Conservation (phyloP, 192 early-diverging fungal genomes). For the Umbelopsis isabellina region DNA sequence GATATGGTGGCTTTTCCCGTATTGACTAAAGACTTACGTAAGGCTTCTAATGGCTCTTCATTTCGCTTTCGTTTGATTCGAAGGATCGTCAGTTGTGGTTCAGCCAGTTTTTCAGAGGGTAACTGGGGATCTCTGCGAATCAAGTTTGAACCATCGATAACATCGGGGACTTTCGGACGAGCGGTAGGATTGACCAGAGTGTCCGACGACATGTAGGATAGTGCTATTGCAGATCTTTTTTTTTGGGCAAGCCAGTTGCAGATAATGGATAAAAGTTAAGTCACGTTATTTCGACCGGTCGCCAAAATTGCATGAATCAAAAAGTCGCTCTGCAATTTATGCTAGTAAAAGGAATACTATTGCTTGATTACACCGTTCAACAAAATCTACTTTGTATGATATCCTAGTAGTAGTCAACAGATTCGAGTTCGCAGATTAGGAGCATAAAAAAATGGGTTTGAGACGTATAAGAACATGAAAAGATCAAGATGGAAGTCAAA, state of each 20-base stretch:
- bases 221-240: neutral
- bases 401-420: too few relatives aligned
- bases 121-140: conserved; percentile 1
- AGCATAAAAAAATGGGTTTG: too few relatives aligned
- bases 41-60: conserved; percentile 73
- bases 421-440: too few relatives aligned
- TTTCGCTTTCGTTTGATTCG: conserved; percentile 77
- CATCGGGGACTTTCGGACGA: conserved; percentile 14
- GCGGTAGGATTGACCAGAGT: neutral
- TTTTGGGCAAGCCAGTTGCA: too few relatives aligned
- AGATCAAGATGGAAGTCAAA: too few relatives aligned
- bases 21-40: conserved; percentile 42
- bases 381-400: too few relatives aligned
- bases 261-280: neutral
- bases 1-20: neutral
- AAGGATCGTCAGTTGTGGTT: conserved; percentile 60
- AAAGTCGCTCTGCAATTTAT: too few relatives aligned
- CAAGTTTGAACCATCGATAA: neutral
- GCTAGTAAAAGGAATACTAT: too few relatives aligned
- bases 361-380: too few relatives aligned
- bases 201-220: neutral
- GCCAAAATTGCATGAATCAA: too few relatives aligned
- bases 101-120: neutral
- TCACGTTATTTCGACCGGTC: neutral
- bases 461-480: too few relatives aligned